A percentile compares a stretch with the other conserved stretches of the same genome.
These are phyloP conservation scores for Sporobolus alterniflorus DNA, from an alignment of 202 grass and related monocot genomes.

Conservation along the genomic window DNA sequence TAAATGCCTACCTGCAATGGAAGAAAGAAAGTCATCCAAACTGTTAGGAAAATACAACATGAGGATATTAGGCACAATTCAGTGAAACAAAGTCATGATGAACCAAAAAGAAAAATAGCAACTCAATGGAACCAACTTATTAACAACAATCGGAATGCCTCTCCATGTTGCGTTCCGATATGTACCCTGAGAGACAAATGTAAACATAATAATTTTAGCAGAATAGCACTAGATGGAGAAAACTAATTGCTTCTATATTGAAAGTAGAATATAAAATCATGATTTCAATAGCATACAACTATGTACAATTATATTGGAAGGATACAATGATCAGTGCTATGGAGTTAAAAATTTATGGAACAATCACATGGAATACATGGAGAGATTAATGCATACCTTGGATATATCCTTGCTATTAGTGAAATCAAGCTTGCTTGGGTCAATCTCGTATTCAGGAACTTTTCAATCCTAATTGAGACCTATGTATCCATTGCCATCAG, in stretches of 20 bases:
- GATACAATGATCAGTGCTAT: not conserved
- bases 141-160: constrained; percentile 89
- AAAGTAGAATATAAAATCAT: constrained; percentile 18
- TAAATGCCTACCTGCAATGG: constrained; percentile 76
- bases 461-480: too few species aligned
- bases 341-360: not conserved
- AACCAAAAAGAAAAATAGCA: constrained; percentile 14
- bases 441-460: constrained; percentile 96
- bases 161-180: constrained; percentile 90
- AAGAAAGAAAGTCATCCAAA: constrained; percentile 35
- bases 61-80: not conserved
- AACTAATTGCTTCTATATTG: not conserved
- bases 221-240: not conserved
- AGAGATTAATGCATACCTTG: constrained; percentile 57
- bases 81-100: constrained; percentile 23
- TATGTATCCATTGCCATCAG: too few species aligned
- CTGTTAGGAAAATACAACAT: constrained; percentile 34
- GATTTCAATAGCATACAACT: not conserved
- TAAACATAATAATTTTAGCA: constrained; percentile 7
- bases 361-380: not conserved
- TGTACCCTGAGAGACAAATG: constrained; percentile 70
- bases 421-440: constrained; percentile 77
- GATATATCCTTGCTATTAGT: constrained; percentile 63
- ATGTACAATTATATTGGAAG: not conserved
- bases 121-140: constrained; percentile 68